Evolutionary conservation across 305 asterid species (phyloP).

Genomic region (Petunia hybrid): DNA sequence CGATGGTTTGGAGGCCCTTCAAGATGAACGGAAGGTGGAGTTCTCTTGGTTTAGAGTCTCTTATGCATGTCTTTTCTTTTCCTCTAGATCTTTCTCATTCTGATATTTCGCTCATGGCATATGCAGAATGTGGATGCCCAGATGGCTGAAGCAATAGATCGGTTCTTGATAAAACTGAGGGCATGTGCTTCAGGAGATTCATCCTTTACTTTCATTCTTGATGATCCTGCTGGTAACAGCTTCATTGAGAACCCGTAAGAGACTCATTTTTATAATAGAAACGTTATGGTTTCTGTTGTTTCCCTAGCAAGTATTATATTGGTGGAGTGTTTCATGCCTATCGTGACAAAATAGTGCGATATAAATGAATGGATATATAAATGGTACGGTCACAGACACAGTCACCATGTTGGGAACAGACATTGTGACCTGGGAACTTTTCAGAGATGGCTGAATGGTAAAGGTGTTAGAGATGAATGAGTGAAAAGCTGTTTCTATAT

Average conservation of each 20-base stretch:
- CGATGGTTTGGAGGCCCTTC: constrained; percentile 81
- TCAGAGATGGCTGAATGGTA: not conserved
- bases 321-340: not conserved
- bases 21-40: constrained; percentile 88
- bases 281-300: not conserved
- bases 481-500: no score
- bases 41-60: constrained; percentile 1
- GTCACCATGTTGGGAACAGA: not conserved
- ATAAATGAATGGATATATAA: not conserved
- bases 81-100: constrained; percentile 23
- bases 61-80: constrained; percentile 27
- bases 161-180: constrained; percentile 75
- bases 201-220: constrained; percentile 78
- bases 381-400: not conserved
- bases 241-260: constrained; percentile 95
- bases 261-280: constrained; percentile 26
- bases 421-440: not conserved
- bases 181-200: constrained; percentile 80
- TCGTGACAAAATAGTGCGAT: not conserved
- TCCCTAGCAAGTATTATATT: not conserved
- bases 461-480: no score
- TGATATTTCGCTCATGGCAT: constrained; percentile 25
- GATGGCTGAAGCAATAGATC: constrained; percentile 85
- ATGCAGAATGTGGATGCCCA: constrained; percentile 82
- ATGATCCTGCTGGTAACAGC: constrained; percentile 98